Base-by-base conservation (phyloP, 2,329 filamentous ascomycete species). In the Penicillium sp. region DNA sequence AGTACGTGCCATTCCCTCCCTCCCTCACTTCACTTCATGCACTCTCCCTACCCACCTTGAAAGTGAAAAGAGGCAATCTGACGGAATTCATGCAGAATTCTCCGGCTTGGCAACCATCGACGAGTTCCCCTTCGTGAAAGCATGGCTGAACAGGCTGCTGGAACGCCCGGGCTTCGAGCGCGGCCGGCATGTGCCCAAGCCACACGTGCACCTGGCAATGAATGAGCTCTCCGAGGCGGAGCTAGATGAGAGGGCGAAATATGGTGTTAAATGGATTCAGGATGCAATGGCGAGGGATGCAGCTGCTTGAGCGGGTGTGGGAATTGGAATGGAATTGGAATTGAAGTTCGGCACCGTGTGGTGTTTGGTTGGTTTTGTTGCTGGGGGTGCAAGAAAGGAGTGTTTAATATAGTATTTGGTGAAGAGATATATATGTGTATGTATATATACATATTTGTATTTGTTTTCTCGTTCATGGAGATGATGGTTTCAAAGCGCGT, bases 241-340 rank as follows among this genome's bases (percentile, higher is more conserved):
- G 35, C 15, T 41, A 11, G 35, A 41, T 15, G 35, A 41, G 35
- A 41, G 35, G 35, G 35, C 35, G 3, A 97, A 82, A 81, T 96
- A 97, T 67, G 87, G 78, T 1, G 93, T 88, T 1, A 93, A 87
- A 81, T 96, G 93, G 79, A 96, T 96, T 79, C 97, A 90, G 63
- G 93, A 91, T 13, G 35, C 35, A 3, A 41, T 41, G 35, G 35
- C 35, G 35, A 41, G 35, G 35, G 35, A 41, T 15, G 35, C 35
- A 11, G 35, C 35, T 41, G 35, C 35, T 13, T 41, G 15, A 15
- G 26, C 26, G 26, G 26, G 26, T 26, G 5, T 26, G 26, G 26
- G 26, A 5, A 26, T 26, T 3, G 23, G 23, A 26, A 5, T 26
- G 23, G 23, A 26, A 26, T 3, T 26, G 23, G 23, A 5, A 26